Conservation (phyloP, 805 yeast species). For the Lipomyces spencermartinsiae region DNA sequence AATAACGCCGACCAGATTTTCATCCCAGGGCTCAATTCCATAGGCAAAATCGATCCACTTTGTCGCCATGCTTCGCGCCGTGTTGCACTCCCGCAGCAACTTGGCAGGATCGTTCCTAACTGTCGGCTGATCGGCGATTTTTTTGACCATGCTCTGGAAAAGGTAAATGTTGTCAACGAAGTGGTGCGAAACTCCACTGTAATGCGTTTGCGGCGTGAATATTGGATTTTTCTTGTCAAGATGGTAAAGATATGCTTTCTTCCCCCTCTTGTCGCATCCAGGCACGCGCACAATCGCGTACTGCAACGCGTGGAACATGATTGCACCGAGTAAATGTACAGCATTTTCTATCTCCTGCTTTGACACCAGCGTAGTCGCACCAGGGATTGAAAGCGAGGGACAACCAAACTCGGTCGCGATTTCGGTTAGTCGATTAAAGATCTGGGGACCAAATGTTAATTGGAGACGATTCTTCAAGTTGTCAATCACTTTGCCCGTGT, state of each 20-base stretch:
- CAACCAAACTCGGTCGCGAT: no score
- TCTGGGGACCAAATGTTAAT: no score
- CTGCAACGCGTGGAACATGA: constrained; percentile 25
- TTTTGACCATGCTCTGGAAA: constrained; percentile 20
- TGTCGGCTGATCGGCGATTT: constrained; percentile 4
- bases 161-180: constrained; percentile 24
- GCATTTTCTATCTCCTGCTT: constrained; percentile 11
- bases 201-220: constrained; percentile 9
- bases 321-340: constrained; percentile 25
- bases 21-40: constrained; percentile 23
- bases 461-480: no score
- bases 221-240: constrained; percentile 31
- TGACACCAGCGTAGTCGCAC: constrained; percentile 3
- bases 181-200: constrained; percentile 25
- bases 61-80: constrained; percentile 16
- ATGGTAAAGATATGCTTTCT: constrained; percentile 26
- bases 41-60: constrained; percentile 27
- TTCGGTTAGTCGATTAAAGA: no score
- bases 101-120: constrained; percentile 8
- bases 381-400: constrained; percentile 1
- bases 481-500: no score
- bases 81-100: constrained; percentile 12
- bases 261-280: constrained; percentile 16
- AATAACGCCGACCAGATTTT: constrained; percentile 22
- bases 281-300: constrained; percentile 20